phyloP scores from a whole-genome alignment of 208 protist genomes.

The Trypanosoma boissoni region DNA sequence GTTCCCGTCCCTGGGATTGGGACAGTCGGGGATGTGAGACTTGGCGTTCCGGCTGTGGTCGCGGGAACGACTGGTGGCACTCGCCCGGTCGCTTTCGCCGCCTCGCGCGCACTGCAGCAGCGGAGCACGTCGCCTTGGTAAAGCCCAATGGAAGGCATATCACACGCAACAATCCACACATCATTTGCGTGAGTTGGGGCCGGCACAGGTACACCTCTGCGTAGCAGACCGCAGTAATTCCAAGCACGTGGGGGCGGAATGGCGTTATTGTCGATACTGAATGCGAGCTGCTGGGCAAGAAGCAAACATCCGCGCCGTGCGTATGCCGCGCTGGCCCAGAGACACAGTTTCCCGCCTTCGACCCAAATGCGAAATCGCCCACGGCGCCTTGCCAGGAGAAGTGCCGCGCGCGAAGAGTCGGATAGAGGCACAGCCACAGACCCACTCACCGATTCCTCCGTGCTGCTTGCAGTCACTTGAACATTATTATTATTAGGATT shows the following conservation, averaged over 20 bases:
- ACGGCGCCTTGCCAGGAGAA: constrained; percentile 45
- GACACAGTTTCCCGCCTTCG: constrained; percentile 62
- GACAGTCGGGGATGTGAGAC: not conserved
- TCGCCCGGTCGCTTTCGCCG: constrained; percentile 12
- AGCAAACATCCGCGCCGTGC: constrained; percentile 66
- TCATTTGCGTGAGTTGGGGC: constrained; percentile 41
- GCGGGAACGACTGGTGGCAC: constrained; percentile 21
- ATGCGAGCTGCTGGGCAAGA: constrained; percentile 66
- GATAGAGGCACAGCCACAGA: too few relatives aligned
- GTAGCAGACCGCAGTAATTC: constrained; percentile 61
- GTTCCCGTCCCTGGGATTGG: too few relatives aligned
- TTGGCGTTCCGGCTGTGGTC: constrained; percentile 18
- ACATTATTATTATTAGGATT: too few relatives aligned
- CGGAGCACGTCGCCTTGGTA: constrained; percentile 77
- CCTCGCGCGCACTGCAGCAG: constrained; percentile 56
- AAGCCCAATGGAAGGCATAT: constrained; percentile 46
- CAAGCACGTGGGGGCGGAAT: constrained; percentile 56
- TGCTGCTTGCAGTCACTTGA: too few relatives aligned
- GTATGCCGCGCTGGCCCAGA: constrained; percentile 73
- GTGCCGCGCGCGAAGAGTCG: not conserved
- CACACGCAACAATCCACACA: constrained; percentile 55
- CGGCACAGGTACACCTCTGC: constrained; percentile 36
- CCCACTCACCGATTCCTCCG: too few relatives aligned
- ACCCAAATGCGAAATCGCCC: constrained; percentile 74
- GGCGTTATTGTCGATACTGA: constrained; percentile 49